These are phyloP conservation scores for Mortierella sp. DNA, from an alignment of 371 early-diverging fungal genomes.

Conservation along the genomic window DNA sequence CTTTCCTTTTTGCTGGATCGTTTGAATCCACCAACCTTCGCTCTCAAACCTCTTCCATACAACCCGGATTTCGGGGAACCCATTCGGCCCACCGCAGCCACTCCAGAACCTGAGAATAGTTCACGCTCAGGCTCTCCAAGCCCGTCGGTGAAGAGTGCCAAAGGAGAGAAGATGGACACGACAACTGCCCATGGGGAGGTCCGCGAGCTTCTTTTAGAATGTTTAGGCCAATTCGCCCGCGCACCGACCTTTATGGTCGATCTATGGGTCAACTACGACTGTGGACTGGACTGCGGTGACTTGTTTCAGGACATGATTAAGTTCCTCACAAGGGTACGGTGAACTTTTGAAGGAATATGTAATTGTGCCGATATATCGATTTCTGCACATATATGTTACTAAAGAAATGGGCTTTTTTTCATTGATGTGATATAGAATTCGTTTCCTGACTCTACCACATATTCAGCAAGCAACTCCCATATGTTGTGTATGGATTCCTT, in stretches of 20 bases:
- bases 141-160: slow-evolving; percentile 35
- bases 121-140: slow-evolving; percentile 50
- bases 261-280: slow-evolving; percentile 95
- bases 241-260: slow-evolving; percentile 84
- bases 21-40: slow-evolving; percentile 61
- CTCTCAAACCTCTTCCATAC: slow-evolving; percentile 44
- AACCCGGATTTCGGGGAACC: slow-evolving; percentile 49
- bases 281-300: slow-evolving; percentile 82
- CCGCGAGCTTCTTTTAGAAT: slow-evolving; percentile 85
- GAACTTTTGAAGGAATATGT: too few relatives aligned
- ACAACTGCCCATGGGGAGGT: slow-evolving; percentile 76
- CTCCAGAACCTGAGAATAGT: slow-evolving; percentile 36
- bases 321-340: slow-evolving; percentile 72
- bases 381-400: background rate
- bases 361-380: too few relatives aligned
- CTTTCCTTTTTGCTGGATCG: slow-evolving; percentile 82
- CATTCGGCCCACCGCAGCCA: slow-evolving; percentile 27
- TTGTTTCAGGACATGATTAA: slow-evolving; percentile 89
- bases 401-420: background rate
- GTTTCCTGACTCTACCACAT: slow-evolving; percentile 79
- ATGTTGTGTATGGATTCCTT: slow-evolving; percentile 85
- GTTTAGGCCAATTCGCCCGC: slow-evolving; percentile 77
- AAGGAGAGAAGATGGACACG: slow-evolving; percentile 61
- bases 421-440: slow-evolving; percentile 27
- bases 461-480: slow-evolving; percentile 71